A percentile compares a stretch with the other conserved stretches of the same genome.
Conservation (phyloP, 179 eudicot species). For the Beta macrorhiza region DNA sequence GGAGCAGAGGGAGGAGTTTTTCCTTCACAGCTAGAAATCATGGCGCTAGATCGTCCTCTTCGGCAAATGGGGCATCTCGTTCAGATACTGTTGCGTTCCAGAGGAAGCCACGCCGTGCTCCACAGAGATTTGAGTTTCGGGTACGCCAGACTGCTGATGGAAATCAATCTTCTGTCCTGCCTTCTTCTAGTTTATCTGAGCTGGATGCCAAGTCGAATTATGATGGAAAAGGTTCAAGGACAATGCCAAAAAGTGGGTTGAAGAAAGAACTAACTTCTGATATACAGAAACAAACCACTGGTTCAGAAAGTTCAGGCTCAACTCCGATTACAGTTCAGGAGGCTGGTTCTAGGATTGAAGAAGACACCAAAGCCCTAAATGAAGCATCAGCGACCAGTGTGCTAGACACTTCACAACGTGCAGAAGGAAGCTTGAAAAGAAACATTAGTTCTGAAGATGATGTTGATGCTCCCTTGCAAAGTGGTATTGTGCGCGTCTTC, state of each 20-base stretch:
- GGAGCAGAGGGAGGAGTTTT: slow-evolving; percentile 54
- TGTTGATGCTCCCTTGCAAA: slow-evolving; percentile 90
- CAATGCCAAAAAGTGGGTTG: slow-evolving; percentile 41
- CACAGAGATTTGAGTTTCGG: slow-evolving; percentile 78
- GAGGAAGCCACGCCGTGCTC: slow-evolving; percentile 64
- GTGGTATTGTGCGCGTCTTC: slow-evolving; percentile 80
- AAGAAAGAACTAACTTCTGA: slow-evolving; percentile 36
- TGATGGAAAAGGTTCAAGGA: slow-evolving; percentile 37
- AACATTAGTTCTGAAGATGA: slow-evolving; percentile 54
- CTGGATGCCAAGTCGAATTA: slow-evolving; percentile 43
- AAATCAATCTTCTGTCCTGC: slow-evolving; percentile 40
- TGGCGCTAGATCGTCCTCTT: slow-evolving; percentile 46
- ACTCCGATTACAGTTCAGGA: slow-evolving; percentile 34
- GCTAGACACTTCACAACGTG: slow-evolving; percentile 33
- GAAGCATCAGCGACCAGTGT: slow-evolving; percentile 32
- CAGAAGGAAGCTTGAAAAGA: slow-evolving; percentile 57
- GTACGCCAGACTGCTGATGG: slow-evolving; percentile 64
- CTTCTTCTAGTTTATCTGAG: slow-evolving; percentile 6
- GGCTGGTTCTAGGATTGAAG: slow-evolving; percentile 13
- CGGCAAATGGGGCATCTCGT: slow-evolving; percentile 40
- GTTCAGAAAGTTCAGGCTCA: slow-evolving; percentile 33
- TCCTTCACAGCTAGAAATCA: slow-evolving; percentile 53
- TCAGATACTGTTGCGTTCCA: slow-evolving; percentile 57
- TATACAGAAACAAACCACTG: slow-evolving; percentile 39
- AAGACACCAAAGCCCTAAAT: slow-evolving; percentile 34